Evolutionary conservation across 2,329 filamentous ascomycete species (phyloP).

Genomic region (Dactylellina haptotyla): DNA sequence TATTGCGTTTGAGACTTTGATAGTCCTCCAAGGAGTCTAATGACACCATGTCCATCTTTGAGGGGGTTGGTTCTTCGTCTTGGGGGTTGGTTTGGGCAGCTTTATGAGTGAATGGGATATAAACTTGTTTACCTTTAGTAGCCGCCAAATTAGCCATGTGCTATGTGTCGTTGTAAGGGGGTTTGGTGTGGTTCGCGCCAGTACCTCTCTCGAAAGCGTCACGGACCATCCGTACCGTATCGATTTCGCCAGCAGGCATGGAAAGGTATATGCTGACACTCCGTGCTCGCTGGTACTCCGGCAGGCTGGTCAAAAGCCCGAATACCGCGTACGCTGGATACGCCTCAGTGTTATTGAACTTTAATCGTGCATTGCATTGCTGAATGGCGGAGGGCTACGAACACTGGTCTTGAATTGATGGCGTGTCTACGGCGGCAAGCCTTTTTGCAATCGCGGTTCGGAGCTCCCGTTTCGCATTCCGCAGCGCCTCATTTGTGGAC

Average conservation of each 20-base stretch:
- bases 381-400: background rate
- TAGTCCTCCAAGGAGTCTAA: slow-evolving; percentile 80
- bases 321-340: slow-evolving; percentile 20
- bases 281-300: slow-evolving; percentile 74
- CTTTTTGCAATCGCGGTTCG: slow-evolving; percentile 19
- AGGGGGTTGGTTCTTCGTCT: slow-evolving; percentile 35
- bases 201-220: slow-evolving; percentile 71
- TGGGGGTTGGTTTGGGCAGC: background rate
- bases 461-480: slow-evolving; percentile 36
- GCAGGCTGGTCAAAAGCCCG: slow-evolving; percentile 48
- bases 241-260: slow-evolving; percentile 88
- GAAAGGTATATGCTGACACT: slow-evolving; percentile 88
- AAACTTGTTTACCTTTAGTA: slow-evolving; percentile 81
- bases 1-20: slow-evolving; percentile 77
- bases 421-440: slow-evolving; percentile 13
- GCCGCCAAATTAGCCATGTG: background rate
- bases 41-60: slow-evolving; percentile 92
- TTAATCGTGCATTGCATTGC: background rate
- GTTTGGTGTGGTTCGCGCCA: background rate
- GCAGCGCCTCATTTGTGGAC: slow-evolving; percentile 39
- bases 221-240: slow-evolving; percentile 81
- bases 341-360: background rate
- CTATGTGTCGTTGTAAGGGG: background rate
- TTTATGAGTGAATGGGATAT: slow-evolving; percentile 84
- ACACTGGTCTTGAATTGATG: slow-evolving; percentile 44